Conservation (phyloP, 257 asterid species). For the Parsonsia alboflavescens region DNA sequence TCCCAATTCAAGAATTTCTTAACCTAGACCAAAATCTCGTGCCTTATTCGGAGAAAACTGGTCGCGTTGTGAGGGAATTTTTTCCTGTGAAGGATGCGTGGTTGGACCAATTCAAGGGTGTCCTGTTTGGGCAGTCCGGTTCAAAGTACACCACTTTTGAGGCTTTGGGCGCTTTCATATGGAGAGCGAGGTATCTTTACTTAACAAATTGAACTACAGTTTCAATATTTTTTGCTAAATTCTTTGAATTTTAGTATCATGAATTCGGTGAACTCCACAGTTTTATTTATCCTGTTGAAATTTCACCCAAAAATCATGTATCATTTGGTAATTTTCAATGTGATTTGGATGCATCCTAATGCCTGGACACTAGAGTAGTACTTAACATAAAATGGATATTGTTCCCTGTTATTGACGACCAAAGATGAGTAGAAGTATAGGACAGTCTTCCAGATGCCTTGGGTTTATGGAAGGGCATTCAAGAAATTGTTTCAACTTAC, state of each 20-base stretch:
- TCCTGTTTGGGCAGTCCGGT: conserved; percentile 42
- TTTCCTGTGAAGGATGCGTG: conserved; percentile 50
- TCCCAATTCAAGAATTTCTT: conserved; percentile 45
- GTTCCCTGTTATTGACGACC: not conserved
- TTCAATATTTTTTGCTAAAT: not conserved
- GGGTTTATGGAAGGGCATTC: not conserved
- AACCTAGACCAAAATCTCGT: conserved; percentile 34
- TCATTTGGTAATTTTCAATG: not conserved
- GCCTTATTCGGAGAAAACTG: conserved; percentile 41
- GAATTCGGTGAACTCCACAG: not conserved
- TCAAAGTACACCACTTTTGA: conserved; percentile 67
- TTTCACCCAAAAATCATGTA: too few relatives aligned
- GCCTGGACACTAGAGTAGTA: not conserved
- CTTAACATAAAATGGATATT: not conserved
- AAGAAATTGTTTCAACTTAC: not conserved
- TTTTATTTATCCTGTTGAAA: not conserved
- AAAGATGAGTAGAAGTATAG: not conserved
- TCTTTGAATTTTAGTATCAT: not conserved
- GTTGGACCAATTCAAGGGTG: conserved; percentile 51
- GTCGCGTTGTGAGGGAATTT: conserved; percentile 38
- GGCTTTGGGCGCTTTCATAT: conserved; percentile 71
- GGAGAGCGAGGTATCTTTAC: conserved; percentile 62
- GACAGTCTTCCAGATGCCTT: not conserved
- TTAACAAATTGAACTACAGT: not conserved
- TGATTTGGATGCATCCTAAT: too few relatives aligned